Percentiles rank a stretch among this genome's conserved stretches.
Evolutionary conservation across 2,329 filamentous ascomycete genomes (phyloP).

Genomic region (Pyrenophora graminea): DNA sequence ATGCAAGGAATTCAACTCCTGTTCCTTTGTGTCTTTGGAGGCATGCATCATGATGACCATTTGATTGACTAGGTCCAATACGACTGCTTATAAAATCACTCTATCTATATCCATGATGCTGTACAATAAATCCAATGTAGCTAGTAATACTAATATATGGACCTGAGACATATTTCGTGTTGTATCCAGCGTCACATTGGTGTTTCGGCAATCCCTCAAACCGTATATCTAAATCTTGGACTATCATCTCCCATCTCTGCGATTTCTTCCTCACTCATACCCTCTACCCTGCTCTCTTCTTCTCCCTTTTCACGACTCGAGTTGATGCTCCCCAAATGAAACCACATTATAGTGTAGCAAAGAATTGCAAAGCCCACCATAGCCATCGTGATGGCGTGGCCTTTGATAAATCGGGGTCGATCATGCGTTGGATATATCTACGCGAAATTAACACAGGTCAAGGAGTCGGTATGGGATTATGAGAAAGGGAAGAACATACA

Average conservation of each 20-base stretch:
- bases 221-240: slow-evolving; percentile 51
- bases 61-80: too few species aligned
- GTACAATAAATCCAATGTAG: too few species aligned
- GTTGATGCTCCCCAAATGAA: slow-evolving; percentile 46
- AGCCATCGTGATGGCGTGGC: slow-evolving; percentile 57
- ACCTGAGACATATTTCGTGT: too few species aligned
- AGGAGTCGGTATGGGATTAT: background rate
- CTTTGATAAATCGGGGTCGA: slow-evolving; percentile 54
- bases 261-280: slow-evolving; percentile 50
- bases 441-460: slow-evolving; percentile 10
- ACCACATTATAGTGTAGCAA: slow-evolving; percentile 46
- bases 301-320: slow-evolving; percentile 45
- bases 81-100: too few species aligned
- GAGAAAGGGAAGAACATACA: slow-evolving; percentile 47
- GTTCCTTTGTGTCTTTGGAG: too few species aligned
- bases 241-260: slow-evolving; percentile 53
- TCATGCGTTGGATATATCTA: slow-evolving; percentile 53
- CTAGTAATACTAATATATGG: too few species aligned
- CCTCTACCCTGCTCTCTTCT: slow-evolving; percentile 47
- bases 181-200: too few species aligned
- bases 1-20: too few species aligned
- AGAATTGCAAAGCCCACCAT: slow-evolving; percentile 52
- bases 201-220: background rate
- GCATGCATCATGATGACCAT: too few species aligned
- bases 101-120: too few species aligned